Base-by-base conservation (phyloP, 192 early-diverging fungal genomes). In the Mortierella alpina region DNA sequence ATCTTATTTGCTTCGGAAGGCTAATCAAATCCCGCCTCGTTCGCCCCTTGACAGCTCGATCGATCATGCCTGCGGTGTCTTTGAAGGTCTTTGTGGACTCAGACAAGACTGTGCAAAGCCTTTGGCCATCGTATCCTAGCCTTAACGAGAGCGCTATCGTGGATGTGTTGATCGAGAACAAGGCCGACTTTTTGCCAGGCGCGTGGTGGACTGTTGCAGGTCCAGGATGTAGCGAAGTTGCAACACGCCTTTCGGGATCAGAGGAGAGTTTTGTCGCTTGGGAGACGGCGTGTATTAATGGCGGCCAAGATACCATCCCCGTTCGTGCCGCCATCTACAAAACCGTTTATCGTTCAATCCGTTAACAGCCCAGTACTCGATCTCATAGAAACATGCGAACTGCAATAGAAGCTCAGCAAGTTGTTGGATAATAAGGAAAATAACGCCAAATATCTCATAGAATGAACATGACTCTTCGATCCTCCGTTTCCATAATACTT, bases 191-290 rank as follows among this genome's bases (percentile, higher is more conserved):
- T 55, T 57, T 62, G 20, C 76, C 76, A 0, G 76, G 76, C 57
- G 69, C 76, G 8, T 79, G 76, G 76, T 79, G 76, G 76, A 62
- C 64, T 2, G 63, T 72, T 31, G 54, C 55, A 14, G 76, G 76
- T n/a, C 69, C 76, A 13, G 48, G 45, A 5, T 78, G 75, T 17
- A 18, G 60, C 9, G 8, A 22, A 15, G 46, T 45, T 0, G 68
- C 75, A 6, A 45, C 58, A n/a, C 17, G 40, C 20, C 75, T 78
- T 18, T 59, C 57, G 13, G 63, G 22, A 14, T 57, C 62, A 8
- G 10, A 47, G 23, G 54, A 14, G 11, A 56, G 48, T 50, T 79
- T 79, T 20, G 45, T 60, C 2, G 58, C 48, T 1, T 79, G 76
- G 69, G 69, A 79, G 57, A 60, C 42, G 4, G 55, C 51, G 0